Evolutionary conservation across 2,329 filamentous ascomycete genomes (phyloP).

Genomic region (Apiospora phragmitis): DNA sequence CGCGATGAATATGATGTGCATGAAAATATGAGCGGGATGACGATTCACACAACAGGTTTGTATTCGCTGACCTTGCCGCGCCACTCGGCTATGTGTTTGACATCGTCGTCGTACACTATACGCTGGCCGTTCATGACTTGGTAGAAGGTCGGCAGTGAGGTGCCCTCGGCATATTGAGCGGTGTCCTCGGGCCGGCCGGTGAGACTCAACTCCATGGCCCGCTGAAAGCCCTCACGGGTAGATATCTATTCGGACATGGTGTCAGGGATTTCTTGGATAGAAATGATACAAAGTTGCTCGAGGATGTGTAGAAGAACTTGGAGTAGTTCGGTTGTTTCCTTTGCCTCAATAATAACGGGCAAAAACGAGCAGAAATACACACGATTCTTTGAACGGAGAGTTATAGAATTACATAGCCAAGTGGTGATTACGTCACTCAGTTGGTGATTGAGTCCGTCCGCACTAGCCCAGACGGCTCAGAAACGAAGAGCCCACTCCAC

Average conservation of each 20-base stretch:
- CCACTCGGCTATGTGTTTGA: constrained; percentile 29
- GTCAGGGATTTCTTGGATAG: not conserved
- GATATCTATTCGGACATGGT: constrained; percentile 28
- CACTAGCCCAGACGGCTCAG: not conserved
- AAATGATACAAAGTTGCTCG: too few relatives aligned
- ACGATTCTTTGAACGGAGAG: not conserved
- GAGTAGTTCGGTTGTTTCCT: too few relatives aligned
- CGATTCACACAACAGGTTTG: constrained; percentile 29
- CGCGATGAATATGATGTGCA: too few relatives aligned
- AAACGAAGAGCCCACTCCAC: not conserved
- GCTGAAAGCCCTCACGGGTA: constrained; percentile 26
- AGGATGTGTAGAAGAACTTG: too few relatives aligned
- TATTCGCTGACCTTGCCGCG: constrained; percentile 28
- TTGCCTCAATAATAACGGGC: too few relatives aligned
- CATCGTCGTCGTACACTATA: constrained; percentile 19
- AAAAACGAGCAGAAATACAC: not conserved
- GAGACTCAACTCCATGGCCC: constrained; percentile 25
- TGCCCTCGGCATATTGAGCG: constrained; percentile 16
- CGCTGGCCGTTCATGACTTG: constrained; percentile 27
- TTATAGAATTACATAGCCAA: too few relatives aligned
- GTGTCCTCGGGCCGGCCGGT: constrained; percentile 19
- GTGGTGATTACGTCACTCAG: not conserved
- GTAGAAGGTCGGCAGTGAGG: constrained; percentile 20
- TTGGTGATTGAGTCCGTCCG: not conserved
- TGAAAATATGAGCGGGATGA: not conserved